Evolutionary conservation across 768 basidiomycete genomes (phyloP), one percentile per base, ranked within the genome.

Genomic region (Fomitopsis serialis): DNA sequence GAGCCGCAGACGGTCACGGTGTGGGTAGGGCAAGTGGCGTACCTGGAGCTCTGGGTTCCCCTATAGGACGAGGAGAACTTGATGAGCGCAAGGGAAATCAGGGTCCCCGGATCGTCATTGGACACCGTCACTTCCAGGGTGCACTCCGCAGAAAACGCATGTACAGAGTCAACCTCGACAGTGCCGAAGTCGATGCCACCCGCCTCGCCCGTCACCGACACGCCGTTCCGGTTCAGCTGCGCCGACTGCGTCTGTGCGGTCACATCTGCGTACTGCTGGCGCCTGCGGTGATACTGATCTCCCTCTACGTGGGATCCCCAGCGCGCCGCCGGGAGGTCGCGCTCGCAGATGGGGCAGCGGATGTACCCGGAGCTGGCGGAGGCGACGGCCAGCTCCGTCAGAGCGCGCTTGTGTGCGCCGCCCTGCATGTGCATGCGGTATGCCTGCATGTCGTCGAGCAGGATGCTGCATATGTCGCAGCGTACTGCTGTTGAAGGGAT

Each of bases 171-270:
- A 67, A 61, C 21, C 78, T 75, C 46, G 6, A 84, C 61, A 36
- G 84, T 68, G 3, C 73, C 80, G 48, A 84, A 78, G 59, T 85
- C 74, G 12, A 79, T 63, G 10, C 32, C 46, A 32, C 29, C 29
- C 12, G 45, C 50, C 29, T 32, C 29, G 51, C 61, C 58, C 4
- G 68, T 64, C 4, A 85, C 64, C 0, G 62, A 58, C 10, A 84
- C 63, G 0, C 78, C 80, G 44, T 45, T 45, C 19, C 24, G n/a
- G 24, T 45, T 45, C 7, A 21, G 21, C 24, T 21, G 19, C 7
- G 44, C 23, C 29, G 29, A 32, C 29, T 32, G 29, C 29, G 11
- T 11, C 22, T 45, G 19, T 6, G 44, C 44, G 7, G 44, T 45
- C 19, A 45, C 23, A 8, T 45, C 44, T 3, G 44, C 44, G 15